Evolutionary conservation across 2,329 filamentous ascomycete genomes (phyloP), one percentile per base, ranked within the genome.

Genomic region (Sporothrix humicola): DNA sequence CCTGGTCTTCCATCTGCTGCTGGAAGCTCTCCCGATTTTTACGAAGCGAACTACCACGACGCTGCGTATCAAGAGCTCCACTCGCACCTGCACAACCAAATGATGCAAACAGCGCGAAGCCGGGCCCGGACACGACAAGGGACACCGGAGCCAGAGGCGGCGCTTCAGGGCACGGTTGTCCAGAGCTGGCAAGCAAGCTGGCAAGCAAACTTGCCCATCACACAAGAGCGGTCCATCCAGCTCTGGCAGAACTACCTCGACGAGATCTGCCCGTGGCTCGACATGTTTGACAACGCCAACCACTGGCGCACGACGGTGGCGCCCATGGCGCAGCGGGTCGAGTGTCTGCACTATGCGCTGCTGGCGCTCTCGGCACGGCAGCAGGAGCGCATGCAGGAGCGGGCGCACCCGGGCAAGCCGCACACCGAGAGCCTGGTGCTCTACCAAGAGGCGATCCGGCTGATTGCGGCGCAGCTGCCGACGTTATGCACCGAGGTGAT

Each of bases 241-340:
- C 23, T 26, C 23, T 68, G 63, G 63, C 13, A 9, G 12, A 68
- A 68, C 46, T 68, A 44, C 42, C 50, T 68, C 46, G 63, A 68
- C 1, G 63, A 68, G 15, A 44, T 68, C 5, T 13, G 42, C 3
- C 63, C 37, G 15, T 68, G 63, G 63, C 63, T 68, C 10, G 63
- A 68, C 63, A 68, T 50, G 63, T 68, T 68, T 52, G 63, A 68
- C 44, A 44, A 9, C 9, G 12, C 48, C 6, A 17, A 44, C 4
- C 63, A 68, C 44, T 68, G 48, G n/a, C 63, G 50, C 42, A 13
- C 13, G 12, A n/a, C 50, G 31, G 20, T 68, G 9, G 42, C 63
- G 6, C 15, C 63, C 63, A 68, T 68, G 63, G 63, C 63, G 46
- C 72, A 54, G 50, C 12, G 7, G 50, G 6, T 10, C 50, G 50